Evolutionary conservation across 306 rosid species (phyloP).

Genomic region (Cercis canadensis): DNA sequence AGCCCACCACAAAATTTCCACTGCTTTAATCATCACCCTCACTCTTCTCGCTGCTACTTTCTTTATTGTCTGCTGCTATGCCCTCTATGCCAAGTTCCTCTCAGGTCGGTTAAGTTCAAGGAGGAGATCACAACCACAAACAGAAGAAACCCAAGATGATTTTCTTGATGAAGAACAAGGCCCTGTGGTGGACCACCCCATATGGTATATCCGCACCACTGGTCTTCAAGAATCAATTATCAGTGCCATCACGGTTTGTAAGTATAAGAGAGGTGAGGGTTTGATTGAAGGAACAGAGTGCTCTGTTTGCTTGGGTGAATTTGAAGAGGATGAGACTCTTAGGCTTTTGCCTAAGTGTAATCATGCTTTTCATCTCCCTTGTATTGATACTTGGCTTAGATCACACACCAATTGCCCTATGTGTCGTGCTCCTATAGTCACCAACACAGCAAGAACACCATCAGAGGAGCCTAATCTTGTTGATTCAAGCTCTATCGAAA

Average conservation of each 20-base stretch:
- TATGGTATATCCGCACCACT: conserved; percentile 84
- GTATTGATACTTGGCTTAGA: conserved; percentile 93
- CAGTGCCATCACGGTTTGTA: conserved; percentile 60
- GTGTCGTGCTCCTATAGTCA: conserved; percentile 80
- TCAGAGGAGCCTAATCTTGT: conserved; percentile 32
- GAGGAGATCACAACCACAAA: conserved; percentile 19
- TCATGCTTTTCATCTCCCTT: conserved; percentile 85
- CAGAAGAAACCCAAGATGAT: conserved; percentile 33
- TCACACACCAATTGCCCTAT: conserved; percentile 87
- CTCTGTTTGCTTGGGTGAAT: conserved; percentile 82
- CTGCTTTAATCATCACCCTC: conserved; percentile 21
- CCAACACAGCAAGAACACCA: conserved; percentile 11
- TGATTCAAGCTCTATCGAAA: conserved; percentile 36
- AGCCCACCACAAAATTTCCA: conserved; percentile 1
- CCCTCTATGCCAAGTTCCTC: conserved; percentile 41
- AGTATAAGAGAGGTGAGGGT: conserved; percentile 72
- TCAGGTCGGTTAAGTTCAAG: conserved; percentile 1
- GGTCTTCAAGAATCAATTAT: conserved; percentile 73
- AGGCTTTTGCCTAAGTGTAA: conserved; percentile 84
- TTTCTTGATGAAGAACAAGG: conserved; percentile 66
- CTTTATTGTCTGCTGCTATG: conserved; percentile 43
- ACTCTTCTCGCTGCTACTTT: conserved; percentile 44
- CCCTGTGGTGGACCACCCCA: conserved; percentile 67
- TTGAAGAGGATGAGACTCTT: conserved; percentile 67
- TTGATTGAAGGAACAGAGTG: conserved; percentile 84